phyloP scores from a whole-genome alignment of 345 rosid species.

The Luvunga scandens region DNA sequence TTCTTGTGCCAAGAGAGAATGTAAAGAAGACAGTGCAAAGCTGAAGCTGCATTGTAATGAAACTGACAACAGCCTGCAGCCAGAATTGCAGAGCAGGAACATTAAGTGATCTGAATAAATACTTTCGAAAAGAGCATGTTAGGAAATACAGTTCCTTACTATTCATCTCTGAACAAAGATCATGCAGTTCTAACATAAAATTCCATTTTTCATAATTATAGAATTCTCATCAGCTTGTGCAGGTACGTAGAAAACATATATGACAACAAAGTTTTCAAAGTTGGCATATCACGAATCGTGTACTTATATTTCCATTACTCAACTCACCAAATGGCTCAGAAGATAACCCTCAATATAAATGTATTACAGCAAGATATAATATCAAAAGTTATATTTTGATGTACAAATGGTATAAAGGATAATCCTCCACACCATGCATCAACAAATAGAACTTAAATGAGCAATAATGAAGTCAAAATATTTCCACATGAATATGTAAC shows the following conservation, averaged over 20 bases:
- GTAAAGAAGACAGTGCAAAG: constrained; percentile 98
- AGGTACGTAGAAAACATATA: not conserved
- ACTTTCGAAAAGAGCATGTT: not conserved
- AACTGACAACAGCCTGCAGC: constrained; percentile 86
- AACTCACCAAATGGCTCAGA: not conserved
- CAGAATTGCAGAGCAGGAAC: constrained; percentile 20
- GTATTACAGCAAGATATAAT: not conserved
- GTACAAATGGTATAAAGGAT: not conserved
- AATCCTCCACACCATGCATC: not conserved
- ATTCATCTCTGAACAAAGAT: not conserved
- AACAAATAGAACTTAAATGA: constrained; percentile 3
- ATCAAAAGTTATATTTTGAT: not conserved
- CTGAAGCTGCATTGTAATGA: constrained; percentile 92
- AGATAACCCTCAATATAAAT: not conserved
- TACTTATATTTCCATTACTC: not conserved
- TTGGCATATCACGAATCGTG: not conserved
- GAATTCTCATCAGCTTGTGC: not conserved
- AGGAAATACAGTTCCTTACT: not conserved
- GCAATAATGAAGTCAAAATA: not conserved
- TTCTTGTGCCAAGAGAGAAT: constrained; percentile 90
- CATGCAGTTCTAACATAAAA: not conserved
- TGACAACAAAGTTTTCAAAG: not conserved
- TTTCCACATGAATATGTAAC: not conserved
- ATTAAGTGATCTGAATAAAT: constrained; percentile 1
- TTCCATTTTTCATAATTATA: not conserved